These are phyloP conservation scores for Colletotrichum falcatum DNA, from an alignment of 2,329 filamentous ascomycete species.

Conservation along the genomic window DNA sequence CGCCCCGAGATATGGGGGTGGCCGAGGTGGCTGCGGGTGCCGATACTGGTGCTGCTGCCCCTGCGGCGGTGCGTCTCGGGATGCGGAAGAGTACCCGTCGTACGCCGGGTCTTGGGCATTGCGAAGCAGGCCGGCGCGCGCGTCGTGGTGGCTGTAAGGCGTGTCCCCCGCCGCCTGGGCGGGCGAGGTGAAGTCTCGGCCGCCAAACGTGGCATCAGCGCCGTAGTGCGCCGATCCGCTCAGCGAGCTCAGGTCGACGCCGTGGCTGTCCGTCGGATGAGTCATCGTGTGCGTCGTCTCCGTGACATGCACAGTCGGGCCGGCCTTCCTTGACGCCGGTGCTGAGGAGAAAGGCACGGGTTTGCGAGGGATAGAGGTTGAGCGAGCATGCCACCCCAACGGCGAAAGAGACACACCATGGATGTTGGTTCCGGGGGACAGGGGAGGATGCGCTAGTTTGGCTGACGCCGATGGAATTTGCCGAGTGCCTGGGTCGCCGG, in stretches of 20 bases:
- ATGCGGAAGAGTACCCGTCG: neutral
- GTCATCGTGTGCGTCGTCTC: constrained; percentile 4
- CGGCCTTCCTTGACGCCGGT: constrained; percentile 2
- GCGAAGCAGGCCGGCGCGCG: constrained; percentile 24
- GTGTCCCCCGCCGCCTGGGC: neutral
- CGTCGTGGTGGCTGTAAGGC: constrained; percentile 14
- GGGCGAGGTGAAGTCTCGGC: constrained; percentile 10
- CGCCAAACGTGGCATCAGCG: constrained; percentile 20
- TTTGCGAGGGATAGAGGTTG: constrained; percentile 19
- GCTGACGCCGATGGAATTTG: constrained; percentile 14
- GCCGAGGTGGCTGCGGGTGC: neutral
- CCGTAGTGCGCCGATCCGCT: constrained; percentile 33
- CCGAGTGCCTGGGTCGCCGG: constrained; percentile 22
- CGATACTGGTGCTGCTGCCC: constrained; percentile 5
- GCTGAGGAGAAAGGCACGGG: neutral
- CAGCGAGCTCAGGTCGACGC: constrained; percentile 36
- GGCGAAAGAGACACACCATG: neutral
- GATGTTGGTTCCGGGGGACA: constrained; percentile 4
- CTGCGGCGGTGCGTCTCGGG: neutral
- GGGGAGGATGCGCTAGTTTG: constrained; percentile 18
- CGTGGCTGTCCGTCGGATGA: constrained; percentile 33
- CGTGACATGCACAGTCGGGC: constrained; percentile 17
- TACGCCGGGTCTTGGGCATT: constrained; percentile 22
- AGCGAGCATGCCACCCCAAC: constrained; percentile 4
- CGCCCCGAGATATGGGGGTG: constrained; percentile 14